phyloP scores from a whole-genome alignment of 176 grass and related monocot genomes.

The Rhipidocladum racemiflorum region DNA sequence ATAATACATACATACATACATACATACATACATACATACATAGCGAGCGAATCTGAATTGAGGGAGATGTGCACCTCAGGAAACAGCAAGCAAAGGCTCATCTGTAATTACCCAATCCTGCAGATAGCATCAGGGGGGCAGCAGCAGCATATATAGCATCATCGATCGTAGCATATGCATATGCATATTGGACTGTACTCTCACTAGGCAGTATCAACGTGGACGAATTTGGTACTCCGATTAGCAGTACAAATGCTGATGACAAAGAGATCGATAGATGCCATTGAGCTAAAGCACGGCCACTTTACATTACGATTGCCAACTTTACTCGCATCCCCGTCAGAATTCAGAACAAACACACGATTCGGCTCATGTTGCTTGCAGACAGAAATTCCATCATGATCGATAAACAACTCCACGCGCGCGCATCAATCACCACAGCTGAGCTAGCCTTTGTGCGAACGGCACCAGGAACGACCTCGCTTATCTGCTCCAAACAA shows the following conservation, averaged over 20 bases:
- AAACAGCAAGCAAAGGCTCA: background rate
- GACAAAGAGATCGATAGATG: conserved; percentile 14
- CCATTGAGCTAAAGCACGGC: conserved; percentile 30
- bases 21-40: too few species aligned
- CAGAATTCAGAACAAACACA: conserved; percentile 34
- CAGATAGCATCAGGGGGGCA: conserved; percentile 22
- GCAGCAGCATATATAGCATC: too few species aligned
- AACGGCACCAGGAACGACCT: background rate
- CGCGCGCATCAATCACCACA: background rate
- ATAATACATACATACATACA: too few species aligned
- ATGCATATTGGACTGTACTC: conserved; percentile 11
- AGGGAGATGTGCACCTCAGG: background rate
- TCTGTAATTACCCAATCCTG: background rate
- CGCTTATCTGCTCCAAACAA: conserved; percentile 24
- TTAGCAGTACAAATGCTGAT: conserved; percentile 29
- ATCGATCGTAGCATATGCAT: too few species aligned
- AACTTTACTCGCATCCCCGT: conserved; percentile 10
- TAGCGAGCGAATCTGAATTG: background rate
- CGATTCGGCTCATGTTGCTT: conserved; percentile 28
- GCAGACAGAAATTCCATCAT: conserved; percentile 24
- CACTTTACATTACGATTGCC: conserved; percentile 32
- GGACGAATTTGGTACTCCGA: conserved; percentile 31
- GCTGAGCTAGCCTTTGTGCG: background rate
- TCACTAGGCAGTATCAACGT: conserved; percentile 19
- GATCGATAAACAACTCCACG: conserved; percentile 4